Evolutionary conservation across 1,284 basidiomycete species (phyloP).

Genomic region (Filobasidium uniguttulatum): DNA sequence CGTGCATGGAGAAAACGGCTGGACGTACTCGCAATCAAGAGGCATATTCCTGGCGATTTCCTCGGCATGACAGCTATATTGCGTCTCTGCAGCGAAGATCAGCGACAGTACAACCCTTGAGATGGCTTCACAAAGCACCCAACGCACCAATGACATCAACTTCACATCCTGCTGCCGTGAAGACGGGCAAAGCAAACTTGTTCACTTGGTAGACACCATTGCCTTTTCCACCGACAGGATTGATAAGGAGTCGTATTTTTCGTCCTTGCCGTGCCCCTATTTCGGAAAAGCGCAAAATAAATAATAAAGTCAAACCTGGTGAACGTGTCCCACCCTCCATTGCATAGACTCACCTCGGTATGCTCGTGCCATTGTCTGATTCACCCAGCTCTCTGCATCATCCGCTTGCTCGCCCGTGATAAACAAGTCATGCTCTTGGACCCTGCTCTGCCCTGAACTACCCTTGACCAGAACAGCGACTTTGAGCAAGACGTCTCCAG

Average conservation of each 20-base stretch:
- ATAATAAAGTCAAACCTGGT: not conserved
- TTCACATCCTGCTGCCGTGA: conserved; percentile 58
- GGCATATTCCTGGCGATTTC: conserved; percentile 52
- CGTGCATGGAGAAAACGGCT: too few species aligned
- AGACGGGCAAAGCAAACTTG: conserved; percentile 61
- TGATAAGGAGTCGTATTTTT: conserved; percentile 60
- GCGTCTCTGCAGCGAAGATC: conserved; percentile 48
- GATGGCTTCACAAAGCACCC: not conserved
- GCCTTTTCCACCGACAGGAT: conserved; percentile 76
- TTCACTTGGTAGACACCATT: conserved; percentile 51
- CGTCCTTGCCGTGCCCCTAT: conserved; percentile 45
- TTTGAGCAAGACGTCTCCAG: not conserved
- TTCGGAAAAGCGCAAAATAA: not conserved
- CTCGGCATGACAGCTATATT: conserved; percentile 55
- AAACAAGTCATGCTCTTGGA: conserved; percentile 1
- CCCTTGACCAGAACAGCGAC: not conserved
- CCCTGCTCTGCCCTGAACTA: not conserved
- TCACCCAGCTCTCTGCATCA: conserved; percentile 46
- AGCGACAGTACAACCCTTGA: conserved; percentile 7
- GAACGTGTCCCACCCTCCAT: not conserved
- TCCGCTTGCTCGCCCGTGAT: not conserved
- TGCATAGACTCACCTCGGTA: conserved; percentile 49
- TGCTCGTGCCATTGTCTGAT: conserved; percentile 45
- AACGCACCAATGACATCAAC: conserved; percentile 51
- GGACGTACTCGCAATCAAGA: conserved; percentile 49